These are phyloP conservation scores for Diaporthe capsici DNA, from an alignment of 2,329 filamentous ascomycete species.

Conservation along the genomic window DNA sequence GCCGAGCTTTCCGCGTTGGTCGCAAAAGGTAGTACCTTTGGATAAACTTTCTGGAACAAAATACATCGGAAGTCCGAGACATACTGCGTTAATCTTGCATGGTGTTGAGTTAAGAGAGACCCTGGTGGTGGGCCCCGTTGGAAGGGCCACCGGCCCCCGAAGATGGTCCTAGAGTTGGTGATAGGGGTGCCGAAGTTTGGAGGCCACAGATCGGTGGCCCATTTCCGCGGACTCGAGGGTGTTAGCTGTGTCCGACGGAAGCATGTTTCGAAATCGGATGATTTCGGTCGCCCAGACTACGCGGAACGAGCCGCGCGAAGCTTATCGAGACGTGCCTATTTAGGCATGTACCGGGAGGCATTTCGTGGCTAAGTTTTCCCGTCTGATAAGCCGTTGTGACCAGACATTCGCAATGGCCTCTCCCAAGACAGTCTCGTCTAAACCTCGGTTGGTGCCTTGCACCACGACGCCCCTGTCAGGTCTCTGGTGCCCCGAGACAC, in stretches of 20 bases:
- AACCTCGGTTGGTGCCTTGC: conserved; percentile 6
- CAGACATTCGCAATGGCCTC: background rate
- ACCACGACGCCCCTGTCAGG: conserved; percentile 1
- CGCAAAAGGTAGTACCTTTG: too few relatives aligned
- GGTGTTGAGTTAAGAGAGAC: background rate
- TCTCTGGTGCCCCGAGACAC: conserved; percentile 6
- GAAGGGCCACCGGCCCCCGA: conserved; percentile 11
- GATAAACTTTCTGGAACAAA: background rate
- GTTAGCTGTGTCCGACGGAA: background rate
- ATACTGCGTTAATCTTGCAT: background rate
- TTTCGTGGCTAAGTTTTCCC: background rate
- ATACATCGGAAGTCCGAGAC: too few relatives aligned
- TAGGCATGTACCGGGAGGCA: background rate
- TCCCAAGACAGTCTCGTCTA: background rate
- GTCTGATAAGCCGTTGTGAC: background rate
- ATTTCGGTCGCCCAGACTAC: background rate
- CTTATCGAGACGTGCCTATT: conserved; percentile 6
- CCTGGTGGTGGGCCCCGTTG: background rate
- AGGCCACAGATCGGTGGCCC: conserved; percentile 15
- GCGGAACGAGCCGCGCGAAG: conserved; percentile 12
- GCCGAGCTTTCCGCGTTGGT: background rate
- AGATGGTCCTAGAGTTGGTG: conserved; percentile 3
- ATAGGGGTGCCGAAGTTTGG: background rate
- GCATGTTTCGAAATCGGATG: background rate
- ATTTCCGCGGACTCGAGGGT: background rate